Evolutionary conservation across 148 eudicot genomes (phyloP).

Genomic region (Diospyros lotus): DNA sequence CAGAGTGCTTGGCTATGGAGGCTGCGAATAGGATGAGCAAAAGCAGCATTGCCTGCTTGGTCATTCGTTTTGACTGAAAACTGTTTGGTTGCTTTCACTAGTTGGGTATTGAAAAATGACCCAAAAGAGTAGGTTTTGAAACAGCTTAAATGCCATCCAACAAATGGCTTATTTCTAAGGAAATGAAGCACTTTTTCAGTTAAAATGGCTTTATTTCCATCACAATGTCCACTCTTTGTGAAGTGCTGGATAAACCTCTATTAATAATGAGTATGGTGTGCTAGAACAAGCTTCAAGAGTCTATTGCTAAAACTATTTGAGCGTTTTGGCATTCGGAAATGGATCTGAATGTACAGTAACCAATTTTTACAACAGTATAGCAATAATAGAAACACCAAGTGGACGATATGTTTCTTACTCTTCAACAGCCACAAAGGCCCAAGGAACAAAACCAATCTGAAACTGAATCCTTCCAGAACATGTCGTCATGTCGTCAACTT

Average conservation of each 20-base stretch:
- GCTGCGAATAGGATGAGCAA: conserved; percentile 55
- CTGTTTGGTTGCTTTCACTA: too few relatives aligned
- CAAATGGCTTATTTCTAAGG: too few relatives aligned
- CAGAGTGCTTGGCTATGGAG: conserved; percentile 69
- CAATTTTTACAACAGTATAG: neutral
- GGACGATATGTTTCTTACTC: neutral
- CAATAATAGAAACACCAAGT: neutral
- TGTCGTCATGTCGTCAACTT: conserved; percentile 37
- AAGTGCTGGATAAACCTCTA: neutral
- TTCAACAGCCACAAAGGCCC: neutral
- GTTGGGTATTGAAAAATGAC: too few relatives aligned
- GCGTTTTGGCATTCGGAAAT: neutral
- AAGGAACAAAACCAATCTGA: neutral
- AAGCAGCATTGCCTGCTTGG: conserved; percentile 54
- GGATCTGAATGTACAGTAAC: neutral
- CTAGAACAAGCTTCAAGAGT: neutral
- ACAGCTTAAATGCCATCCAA: too few relatives aligned
- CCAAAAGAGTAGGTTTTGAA: too few relatives aligned
- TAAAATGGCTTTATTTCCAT: too few relatives aligned
- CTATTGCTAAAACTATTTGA: neutral
- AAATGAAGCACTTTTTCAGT: too few relatives aligned
- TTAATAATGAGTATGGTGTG: neutral
- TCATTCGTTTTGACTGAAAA: conserved; percentile 51
- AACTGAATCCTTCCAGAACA: conserved; percentile 7
- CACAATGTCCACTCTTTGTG: too few relatives aligned